phyloP scores from a whole-genome alignment of 2,329 filamentous ascomycete species.

The Sclerotinia subarctica region DNA sequence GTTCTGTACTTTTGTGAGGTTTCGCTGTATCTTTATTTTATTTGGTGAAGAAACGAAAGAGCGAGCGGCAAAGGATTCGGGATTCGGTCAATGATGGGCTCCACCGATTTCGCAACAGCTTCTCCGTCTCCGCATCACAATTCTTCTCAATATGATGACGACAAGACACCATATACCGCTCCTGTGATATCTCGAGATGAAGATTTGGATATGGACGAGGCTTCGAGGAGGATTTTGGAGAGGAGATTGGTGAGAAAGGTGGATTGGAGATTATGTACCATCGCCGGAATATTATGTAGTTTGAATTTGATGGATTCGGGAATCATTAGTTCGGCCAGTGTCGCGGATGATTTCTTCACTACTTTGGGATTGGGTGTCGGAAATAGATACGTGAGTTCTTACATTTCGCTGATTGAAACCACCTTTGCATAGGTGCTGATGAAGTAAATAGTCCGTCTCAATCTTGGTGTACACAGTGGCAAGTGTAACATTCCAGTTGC shows the following conservation, averaged over 20 bases:
- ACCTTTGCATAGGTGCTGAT: not conserved
- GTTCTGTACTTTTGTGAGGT: not conserved
- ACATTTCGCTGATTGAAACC: not conserved
- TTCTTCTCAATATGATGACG: not conserved
- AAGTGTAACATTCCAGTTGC: slow-evolving; percentile 65
- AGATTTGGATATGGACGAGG: not conserved
- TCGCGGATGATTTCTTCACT: slow-evolving; percentile 48
- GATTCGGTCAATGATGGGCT: not conserved
- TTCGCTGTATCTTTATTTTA: not conserved
- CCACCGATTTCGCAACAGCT: slow-evolving; percentile 9
- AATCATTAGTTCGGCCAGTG: slow-evolving; percentile 66
- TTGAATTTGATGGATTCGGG: slow-evolving; percentile 68
- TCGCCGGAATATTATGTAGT: slow-evolving; percentile 67
- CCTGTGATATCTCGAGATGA: not conserved
- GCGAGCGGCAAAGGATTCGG: not conserved
- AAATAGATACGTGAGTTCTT: slow-evolving; percentile 52
- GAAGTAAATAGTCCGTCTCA: slow-evolving; percentile 49
- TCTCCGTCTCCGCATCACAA: not conserved
- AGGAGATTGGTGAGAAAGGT: slow-evolving; percentile 57
- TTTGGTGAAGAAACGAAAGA: not conserved
- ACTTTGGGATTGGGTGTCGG: slow-evolving; percentile 61
- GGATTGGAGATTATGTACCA: slow-evolving; percentile 65
- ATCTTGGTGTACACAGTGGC: slow-evolving; percentile 73
- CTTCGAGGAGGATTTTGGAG: slow-evolving; percentile 32
- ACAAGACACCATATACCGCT: not conserved